Base-by-base conservation (phyloP, 495 filamentous ascomycete species). In the Penicillium subrubescens region DNA sequence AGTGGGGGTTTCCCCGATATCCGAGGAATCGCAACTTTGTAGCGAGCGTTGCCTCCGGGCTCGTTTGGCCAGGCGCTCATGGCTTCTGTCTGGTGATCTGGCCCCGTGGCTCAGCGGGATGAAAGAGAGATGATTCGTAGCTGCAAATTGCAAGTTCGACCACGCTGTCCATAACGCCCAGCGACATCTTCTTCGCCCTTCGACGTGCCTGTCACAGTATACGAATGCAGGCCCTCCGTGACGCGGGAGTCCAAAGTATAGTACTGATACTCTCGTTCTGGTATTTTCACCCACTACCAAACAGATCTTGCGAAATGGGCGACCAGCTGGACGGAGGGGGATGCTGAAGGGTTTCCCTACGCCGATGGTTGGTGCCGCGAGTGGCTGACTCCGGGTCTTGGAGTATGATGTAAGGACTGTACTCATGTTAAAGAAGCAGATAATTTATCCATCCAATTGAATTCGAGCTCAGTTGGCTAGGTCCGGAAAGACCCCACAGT, bases 21-120 rank as follows among this genome's bases (percentile, higher is more conserved):
- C 31, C 51, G 51, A 19, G 51, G 51, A 34, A 54, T 54, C 15
- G 51, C 51, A 34, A 54, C 51, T 54, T 54, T 54, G 51, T 54
- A 54, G 51, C 29, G 51, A 34, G 27, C 27, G n/a, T 54, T 54
- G 29, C 51, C 51, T 54, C 29, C 51, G 10, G 51, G 51, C 19
- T 54, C 51, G 19, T 54, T 54, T 15, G 51, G 29, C 51, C 51
- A 54, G 51, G n/a, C 12, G 29, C 29, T 33, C 51, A 54, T 54
- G 31, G 51, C 51, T 54, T 54, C 31, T 31, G 33, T 54, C 27
- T 8, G 51, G 12, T 23, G n/a, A 2, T 21, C 51, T 54, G 51
- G 31, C 15, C 51, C 15, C 27, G 5, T 17, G 19, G 44, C 19
- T 23, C 19, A 11, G 8, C 8, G 10, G 23, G 19, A 46, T 4